Conservation (phyloP, 768 basidiomycete species). For the Strobilomyces echinocephalus region DNA sequence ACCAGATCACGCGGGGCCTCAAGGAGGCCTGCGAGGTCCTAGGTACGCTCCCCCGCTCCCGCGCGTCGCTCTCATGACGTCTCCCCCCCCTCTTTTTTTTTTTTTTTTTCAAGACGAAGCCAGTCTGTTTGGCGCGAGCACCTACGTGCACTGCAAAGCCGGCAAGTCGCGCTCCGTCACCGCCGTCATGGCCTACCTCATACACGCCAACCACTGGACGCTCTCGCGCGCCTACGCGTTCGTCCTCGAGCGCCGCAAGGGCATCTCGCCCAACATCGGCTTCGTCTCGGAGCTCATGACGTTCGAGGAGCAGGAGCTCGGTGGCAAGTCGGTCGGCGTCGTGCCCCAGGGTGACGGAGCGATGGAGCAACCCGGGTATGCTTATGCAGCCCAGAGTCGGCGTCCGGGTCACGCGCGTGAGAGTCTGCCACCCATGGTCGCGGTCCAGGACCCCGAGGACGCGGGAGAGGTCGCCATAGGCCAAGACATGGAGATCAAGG, state of each 20-base stretch:
- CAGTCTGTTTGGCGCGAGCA: conserved; percentile 78
- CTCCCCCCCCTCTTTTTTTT: neutral
- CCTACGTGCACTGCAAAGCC: conserved; percentile 95
- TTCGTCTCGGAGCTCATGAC: conserved; percentile 97
- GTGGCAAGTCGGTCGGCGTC: conserved; percentile 39
- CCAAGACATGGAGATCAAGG: conserved; percentile 87
- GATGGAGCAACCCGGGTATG: conserved; percentile 33
- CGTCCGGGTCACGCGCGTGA: conserved; percentile 68
- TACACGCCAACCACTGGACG: conserved; percentile 97
- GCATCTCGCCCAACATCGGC: conserved; percentile 95
- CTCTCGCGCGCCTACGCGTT: conserved; percentile 87
- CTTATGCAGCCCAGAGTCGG: conserved; percentile 43
- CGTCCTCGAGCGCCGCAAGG: conserved; percentile 87
- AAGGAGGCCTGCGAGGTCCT: conserved; percentile 81
- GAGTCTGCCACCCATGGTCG: conserved; percentile 44
- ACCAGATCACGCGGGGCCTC: conserved; percentile 76
- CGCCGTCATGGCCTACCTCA: conserved; percentile 94
- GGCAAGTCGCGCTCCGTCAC: conserved; percentile 96
- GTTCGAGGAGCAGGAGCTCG: conserved; percentile 90
- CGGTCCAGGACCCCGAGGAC: conserved; percentile 26
- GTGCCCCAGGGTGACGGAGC: conserved; percentile 20
- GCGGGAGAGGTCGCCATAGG: conserved; percentile 42
- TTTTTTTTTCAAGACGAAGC: conserved; percentile 68
- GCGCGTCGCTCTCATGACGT: neutral
- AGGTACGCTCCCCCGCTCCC: conserved; percentile 48